These are phyloP conservation scores for Astrephomene gubernaculifera DNA, from an alignment of 139 green algal genomes.

Conservation along the genomic window DNA sequence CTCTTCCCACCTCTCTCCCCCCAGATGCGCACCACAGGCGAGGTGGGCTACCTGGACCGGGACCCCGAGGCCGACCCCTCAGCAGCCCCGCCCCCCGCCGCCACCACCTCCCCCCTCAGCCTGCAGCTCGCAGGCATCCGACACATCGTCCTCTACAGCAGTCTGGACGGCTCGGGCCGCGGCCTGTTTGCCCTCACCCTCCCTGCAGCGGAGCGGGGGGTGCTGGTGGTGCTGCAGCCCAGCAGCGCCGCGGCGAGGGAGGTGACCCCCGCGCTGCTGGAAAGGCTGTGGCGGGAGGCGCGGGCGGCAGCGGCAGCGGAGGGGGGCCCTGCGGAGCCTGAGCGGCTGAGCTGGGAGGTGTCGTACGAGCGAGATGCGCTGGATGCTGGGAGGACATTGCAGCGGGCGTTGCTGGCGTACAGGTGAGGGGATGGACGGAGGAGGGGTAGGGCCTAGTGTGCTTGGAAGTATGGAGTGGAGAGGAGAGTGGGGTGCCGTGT, in stretches of 20 bases:
- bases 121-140: conserved; percentile 66
- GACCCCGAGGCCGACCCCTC: neutral
- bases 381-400: conserved; percentile 65
- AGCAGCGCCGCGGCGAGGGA: conserved; percentile 59
- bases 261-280: conserved; percentile 57
- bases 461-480: too few species aligned
- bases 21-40: conserved; percentile 64
- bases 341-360: conserved; percentile 59
- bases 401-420: conserved; percentile 61
- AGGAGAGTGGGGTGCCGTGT: too few species aligned
- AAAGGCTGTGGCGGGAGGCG: conserved; percentile 73
- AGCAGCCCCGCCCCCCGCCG: neutral
- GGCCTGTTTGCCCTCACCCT: conserved; percentile 73
- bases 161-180: conserved; percentile 24
- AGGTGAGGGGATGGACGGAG: conserved; percentile 9
- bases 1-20: neutral
- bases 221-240: conserved; percentile 75
- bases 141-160: conserved; percentile 60
- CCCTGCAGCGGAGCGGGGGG: conserved; percentile 50
- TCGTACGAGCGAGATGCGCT: conserved; percentile 70
- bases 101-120: too few species aligned
- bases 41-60: conserved; percentile 78
- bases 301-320: conserved; percentile 33
- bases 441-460: neutral
- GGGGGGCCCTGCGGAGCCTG: conserved; percentile 18